Percentiles rank a stretch among this genome's conserved stretches.
Conservation (phyloP, 345 rosid species). For the Citrus sinensis region DNA sequence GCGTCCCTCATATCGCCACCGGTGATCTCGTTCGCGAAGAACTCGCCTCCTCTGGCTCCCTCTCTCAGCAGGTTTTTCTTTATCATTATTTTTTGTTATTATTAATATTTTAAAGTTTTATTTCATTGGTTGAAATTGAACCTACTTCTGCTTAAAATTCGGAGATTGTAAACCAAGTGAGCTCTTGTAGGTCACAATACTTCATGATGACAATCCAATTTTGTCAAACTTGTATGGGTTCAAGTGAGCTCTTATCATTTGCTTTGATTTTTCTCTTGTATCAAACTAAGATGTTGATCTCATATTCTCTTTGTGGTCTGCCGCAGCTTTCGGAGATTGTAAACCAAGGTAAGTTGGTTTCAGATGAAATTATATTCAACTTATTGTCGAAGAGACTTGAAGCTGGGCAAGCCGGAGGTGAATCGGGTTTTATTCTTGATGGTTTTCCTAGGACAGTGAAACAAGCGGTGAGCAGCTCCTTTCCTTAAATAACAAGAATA, state of each 20-base stretch:
- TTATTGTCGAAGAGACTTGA: constrained; percentile 76
- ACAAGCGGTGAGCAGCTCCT: constrained; percentile 69
- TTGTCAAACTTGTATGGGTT: neutral
- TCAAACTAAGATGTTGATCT: neutral
- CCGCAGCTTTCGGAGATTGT: constrained; percentile 77
- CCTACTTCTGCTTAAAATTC: neutral
- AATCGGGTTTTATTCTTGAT: constrained; percentile 89
- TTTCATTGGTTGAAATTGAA: neutral
- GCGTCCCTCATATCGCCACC: constrained; percentile 93
- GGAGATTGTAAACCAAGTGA: no score
- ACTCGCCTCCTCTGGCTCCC: constrained; percentile 74
- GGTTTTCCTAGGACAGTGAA: constrained; percentile 92
- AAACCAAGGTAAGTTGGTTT: constrained; percentile 79
- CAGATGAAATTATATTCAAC: constrained; percentile 71
- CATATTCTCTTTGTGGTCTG: constrained; percentile 9
- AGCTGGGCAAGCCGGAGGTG: constrained; percentile 81
- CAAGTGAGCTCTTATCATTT: neutral
- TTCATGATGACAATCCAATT: neutral
- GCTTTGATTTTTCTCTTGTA: neutral
- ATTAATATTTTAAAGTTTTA: neutral
- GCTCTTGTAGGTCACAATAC: no score
- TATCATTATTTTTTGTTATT: neutral
- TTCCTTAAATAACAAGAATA: neutral
- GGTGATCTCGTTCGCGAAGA: constrained; percentile 96
- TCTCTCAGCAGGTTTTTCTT: constrained; percentile 53